These are phyloP conservation scores for Bretschneidera sinensis DNA, from an alignment of 345 rosid genomes.

Conservation along the genomic window DNA sequence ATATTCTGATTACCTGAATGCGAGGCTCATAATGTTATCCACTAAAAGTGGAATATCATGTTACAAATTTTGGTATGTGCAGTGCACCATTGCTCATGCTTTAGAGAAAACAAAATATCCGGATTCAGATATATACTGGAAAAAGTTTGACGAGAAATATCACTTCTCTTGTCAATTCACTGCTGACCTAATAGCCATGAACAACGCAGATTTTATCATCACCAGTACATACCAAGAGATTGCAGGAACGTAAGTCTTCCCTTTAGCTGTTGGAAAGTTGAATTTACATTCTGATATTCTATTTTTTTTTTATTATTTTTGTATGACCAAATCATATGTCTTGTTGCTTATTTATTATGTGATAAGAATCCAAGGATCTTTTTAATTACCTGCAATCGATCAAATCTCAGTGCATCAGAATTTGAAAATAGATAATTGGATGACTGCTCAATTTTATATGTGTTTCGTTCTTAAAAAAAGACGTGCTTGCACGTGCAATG, in stretches of 20 bases:
- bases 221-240: constrained; percentile 99
- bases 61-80: constrained; percentile 24
- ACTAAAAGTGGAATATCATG: neutral
- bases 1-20: neutral
- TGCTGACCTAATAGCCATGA: constrained; percentile 96
- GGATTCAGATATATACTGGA: constrained; percentile 99
- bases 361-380: neutral
- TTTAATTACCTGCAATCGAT: neutral
- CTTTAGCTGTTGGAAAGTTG: neutral
- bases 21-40: neutral
- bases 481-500: neutral
- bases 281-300: neutral
- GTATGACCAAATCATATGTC: neutral
- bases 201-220: constrained; percentile 92
- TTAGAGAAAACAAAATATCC: constrained; percentile 98
- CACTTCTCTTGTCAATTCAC: constrained; percentile 98
- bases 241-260: constrained; percentile 84
- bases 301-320: too few species aligned
- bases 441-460: neutral
- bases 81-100: constrained; percentile 99
- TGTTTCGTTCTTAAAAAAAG: too few species aligned
- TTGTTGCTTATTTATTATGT: neutral
- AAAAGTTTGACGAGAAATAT: constrained; percentile 81
- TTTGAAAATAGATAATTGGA: neutral
- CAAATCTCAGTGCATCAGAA: neutral